These are phyloP conservation scores for Fusarium verrucosum DNA, from an alignment of 2,329 filamentous ascomycete genomes.

Conservation along the genomic window DNA sequence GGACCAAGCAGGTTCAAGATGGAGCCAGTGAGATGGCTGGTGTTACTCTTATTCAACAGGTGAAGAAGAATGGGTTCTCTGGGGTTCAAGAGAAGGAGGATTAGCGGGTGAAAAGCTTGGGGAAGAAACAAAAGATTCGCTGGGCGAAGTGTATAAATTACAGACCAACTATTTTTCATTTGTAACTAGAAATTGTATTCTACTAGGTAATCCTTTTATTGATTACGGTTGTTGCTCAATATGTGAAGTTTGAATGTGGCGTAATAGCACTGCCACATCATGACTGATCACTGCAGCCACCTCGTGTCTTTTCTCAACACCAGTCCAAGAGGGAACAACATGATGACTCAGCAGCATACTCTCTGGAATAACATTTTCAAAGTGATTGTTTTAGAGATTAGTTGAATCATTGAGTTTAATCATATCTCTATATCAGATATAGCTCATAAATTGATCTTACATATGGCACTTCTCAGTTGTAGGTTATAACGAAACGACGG, in stretches of 20 bases:
- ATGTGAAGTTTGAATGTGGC: too few species aligned
- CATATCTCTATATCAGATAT: background rate
- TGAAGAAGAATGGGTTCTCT: conserved; percentile 34
- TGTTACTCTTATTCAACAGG: conserved; percentile 48
- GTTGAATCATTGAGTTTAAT: background rate
- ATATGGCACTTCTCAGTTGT: too few species aligned
- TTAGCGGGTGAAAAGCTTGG: background rate
- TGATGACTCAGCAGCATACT: accelerated
- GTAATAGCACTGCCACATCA: too few species aligned
- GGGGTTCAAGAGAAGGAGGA: conserved; percentile 26
- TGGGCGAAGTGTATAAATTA: background rate
- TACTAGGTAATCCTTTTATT: background rate
- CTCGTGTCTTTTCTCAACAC: background rate
- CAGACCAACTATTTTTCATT: background rate
- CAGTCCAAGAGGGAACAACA: background rate
- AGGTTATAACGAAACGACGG: too few species aligned
- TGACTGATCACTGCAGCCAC: too few species aligned
- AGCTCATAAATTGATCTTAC: too few species aligned
- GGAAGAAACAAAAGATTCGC: background rate
- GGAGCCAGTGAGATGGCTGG: conserved; percentile 51
- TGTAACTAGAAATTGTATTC: background rate
- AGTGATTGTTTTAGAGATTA: accelerated
- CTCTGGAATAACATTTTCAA: accelerated
- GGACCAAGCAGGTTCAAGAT: conserved; percentile 55
- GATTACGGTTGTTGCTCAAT: background rate